phyloP scores from a whole-genome alignment of 306 rosid species.

The Quercus aquifolioides region DNA sequence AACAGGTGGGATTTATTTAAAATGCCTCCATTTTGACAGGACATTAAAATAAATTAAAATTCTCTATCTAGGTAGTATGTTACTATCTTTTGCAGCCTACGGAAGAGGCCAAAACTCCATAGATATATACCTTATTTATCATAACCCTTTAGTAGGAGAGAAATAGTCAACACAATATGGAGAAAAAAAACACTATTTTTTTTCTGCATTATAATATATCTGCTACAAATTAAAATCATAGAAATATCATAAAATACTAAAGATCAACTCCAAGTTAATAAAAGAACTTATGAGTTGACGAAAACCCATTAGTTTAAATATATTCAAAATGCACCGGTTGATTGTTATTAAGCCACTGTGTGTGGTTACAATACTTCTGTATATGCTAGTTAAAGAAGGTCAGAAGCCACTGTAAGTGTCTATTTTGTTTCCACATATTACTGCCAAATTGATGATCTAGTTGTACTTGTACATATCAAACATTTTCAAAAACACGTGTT shows the following conservation, averaged over 20 bases:
- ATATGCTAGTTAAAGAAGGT: too few species aligned
- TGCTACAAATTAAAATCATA: too few species aligned
- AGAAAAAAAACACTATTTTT: background rate
- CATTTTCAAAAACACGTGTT: background rate
- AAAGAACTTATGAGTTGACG: background rate
- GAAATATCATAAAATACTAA: too few species aligned
- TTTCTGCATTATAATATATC: background rate
- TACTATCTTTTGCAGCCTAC: background rate
- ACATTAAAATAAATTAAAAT: background rate
- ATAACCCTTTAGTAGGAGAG: background rate
- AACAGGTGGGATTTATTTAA: background rate
- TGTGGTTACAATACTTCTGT: too few species aligned
- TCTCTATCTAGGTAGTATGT: background rate
- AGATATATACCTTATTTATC: too few species aligned
- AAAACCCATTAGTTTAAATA: background rate
- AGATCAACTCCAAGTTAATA: background rate
- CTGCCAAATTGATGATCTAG: background rate
- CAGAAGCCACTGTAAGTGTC: too few species aligned
- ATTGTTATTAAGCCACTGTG: too few species aligned
- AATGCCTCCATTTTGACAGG: background rate
- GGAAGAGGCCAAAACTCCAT: background rate
- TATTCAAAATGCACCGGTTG: too few species aligned
- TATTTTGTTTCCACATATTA: background rate
- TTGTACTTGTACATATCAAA: background rate
- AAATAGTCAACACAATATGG: background rate